Evolutionary conservation across 1,284 basidiomycete species (phyloP).

Genomic region (Trametes pubescens): DNA sequence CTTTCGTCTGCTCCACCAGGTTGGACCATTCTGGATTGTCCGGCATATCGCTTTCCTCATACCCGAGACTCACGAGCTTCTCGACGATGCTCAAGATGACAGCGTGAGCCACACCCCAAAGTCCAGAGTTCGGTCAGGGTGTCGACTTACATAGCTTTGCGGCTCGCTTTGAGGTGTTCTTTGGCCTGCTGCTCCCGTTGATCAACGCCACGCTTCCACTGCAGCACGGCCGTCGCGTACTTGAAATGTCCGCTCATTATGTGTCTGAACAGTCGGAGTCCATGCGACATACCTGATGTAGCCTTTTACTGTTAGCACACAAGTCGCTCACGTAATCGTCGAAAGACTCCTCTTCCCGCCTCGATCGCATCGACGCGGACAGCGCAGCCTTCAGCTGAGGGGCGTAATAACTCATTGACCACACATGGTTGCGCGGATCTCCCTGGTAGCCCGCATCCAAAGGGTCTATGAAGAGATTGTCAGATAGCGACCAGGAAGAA

Average conservation of each 20-base stretch:
- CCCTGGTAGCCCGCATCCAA: neutral
- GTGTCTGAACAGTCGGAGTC: neutral
- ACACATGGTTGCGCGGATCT: neutral
- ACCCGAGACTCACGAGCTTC: too few relatives aligned
- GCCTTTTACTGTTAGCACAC: neutral
- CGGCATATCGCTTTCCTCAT: too few relatives aligned
- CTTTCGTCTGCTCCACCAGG: neutral
- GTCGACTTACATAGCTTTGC: slow-evolving; percentile 4
- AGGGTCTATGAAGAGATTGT: neutral
- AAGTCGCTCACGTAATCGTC: neutral
- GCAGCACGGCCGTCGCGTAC: slow-evolving; percentile 21
- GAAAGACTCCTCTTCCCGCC: neutral
- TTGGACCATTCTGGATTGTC: too few relatives aligned
- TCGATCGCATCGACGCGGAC: neutral
- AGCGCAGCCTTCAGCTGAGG: neutral
- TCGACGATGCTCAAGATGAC: neutral
- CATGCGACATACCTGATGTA: slow-evolving; percentile 4
- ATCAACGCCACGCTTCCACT: neutral
- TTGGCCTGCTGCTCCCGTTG: neutral
- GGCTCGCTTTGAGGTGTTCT: neutral
- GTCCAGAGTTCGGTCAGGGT: too few relatives aligned
- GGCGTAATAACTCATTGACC: neutral
- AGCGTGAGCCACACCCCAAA: too few relatives aligned
- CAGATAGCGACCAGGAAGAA: neutral
- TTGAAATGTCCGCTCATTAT: neutral